A percentile compares a stretch with the other conserved stretches of the same genome.
These are phyloP conservation scores for Aspergillus pseudoviridinutans DNA, from an alignment of 2,329 filamentous ascomycete species.

Conservation along the genomic window DNA sequence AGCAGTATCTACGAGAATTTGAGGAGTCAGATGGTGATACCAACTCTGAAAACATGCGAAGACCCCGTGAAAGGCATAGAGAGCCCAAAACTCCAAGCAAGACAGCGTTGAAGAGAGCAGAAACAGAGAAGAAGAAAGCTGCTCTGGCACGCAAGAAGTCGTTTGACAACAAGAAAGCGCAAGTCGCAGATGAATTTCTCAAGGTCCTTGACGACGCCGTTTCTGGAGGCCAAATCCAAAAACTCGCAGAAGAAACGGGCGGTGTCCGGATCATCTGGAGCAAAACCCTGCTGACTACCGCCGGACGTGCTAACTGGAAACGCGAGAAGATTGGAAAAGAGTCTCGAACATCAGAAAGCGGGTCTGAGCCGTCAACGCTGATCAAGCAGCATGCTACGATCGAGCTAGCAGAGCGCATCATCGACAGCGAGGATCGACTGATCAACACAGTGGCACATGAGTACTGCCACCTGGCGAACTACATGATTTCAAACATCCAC, in stretches of 20 bases:
- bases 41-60: conserved; percentile 17
- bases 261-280: conserved; percentile 60
- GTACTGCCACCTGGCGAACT: conserved; percentile 90
- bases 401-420: conserved; percentile 84
- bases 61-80: conserved; percentile 3
- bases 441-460: conserved; percentile 94
- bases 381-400: conserved; percentile 66
- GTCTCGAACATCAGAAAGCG: conserved; percentile 12
- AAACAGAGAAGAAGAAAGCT: conserved; percentile 34
- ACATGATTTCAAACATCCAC: conserved; percentile 74
- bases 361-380: conserved; percentile 9
- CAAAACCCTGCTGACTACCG: conserved; percentile 60
- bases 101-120: conserved; percentile 37
- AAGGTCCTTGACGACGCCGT: conserved; percentile 52
- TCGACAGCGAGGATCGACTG: conserved; percentile 70
- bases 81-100: conserved; percentile 29
- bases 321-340: conserved; percentile 41
- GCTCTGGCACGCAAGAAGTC: conserved; percentile 41
- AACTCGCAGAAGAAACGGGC: conserved; percentile 49
- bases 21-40: conserved; percentile 36
- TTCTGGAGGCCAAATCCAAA: conserved; percentile 45
- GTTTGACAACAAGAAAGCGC: conserved; percentile 53
- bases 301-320: conserved; percentile 67
- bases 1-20: conserved; percentile 27
- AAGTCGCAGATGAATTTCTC: conserved; percentile 53